Conservation (phyloP, 345 rosid genomes). For the Lepidium sativum region DNA sequence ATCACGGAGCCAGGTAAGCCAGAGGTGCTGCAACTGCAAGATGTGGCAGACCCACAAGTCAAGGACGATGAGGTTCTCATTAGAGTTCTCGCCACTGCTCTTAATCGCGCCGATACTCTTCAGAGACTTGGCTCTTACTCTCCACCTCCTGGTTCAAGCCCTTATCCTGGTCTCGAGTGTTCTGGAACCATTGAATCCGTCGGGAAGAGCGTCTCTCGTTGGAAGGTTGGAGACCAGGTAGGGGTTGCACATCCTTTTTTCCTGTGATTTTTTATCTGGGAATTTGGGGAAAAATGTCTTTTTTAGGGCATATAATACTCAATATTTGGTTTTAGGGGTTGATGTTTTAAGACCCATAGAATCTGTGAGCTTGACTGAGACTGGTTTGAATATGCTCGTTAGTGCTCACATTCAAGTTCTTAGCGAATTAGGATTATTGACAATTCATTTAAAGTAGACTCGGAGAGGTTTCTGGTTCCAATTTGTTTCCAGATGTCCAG, state of each 20-base stretch:
- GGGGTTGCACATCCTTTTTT: background rate
- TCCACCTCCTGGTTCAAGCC: slow-evolving; percentile 75
- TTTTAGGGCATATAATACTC: background rate
- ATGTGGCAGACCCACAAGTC: slow-evolving; percentile 62
- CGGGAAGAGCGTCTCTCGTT: slow-evolving; percentile 56
- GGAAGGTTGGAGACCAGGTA: slow-evolving; percentile 83
- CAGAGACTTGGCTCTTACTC: slow-evolving; percentile 66
- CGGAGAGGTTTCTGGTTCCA: background rate
- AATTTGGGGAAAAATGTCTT: background rate
- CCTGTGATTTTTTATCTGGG: background rate
- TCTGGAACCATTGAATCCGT: slow-evolving; percentile 65
- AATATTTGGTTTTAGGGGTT: background rate
- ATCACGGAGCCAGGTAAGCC: slow-evolving; percentile 66
- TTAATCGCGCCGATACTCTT: slow-evolving; percentile 70
- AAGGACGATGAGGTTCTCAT: slow-evolving; percentile 67
- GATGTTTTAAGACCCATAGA: background rate
- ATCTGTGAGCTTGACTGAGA: background rate
- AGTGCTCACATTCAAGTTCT: background rate
- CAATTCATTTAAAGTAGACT: background rate
- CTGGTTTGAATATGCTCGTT: background rate
- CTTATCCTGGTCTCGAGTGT: slow-evolving; percentile 73
- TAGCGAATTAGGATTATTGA: background rate
- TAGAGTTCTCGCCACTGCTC: slow-evolving; percentile 62
- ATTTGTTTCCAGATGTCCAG: background rate
- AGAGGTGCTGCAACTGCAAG: slow-evolving; percentile 59